Base-by-base conservation (phyloP, 768 basidiomycete genomes). In the Suillus placidus region DNA sequence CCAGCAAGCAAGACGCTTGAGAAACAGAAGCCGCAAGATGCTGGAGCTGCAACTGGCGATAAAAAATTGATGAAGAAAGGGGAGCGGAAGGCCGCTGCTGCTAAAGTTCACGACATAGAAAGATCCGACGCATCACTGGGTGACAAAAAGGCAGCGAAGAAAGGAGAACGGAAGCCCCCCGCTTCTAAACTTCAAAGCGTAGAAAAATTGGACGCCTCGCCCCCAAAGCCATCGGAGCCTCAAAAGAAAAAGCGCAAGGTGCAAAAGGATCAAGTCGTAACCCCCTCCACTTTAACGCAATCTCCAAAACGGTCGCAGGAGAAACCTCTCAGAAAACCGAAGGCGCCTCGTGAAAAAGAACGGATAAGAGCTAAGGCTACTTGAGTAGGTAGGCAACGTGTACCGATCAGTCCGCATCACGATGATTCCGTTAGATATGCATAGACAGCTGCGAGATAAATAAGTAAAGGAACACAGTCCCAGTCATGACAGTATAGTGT, bases 371-470 rank as follows among this genome's bases (percentile, higher is more conserved):
- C 26, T 6, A 60, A 42, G 40, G 58, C 38, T n/a, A 20, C 38
- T 42, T 30, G 26, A 60, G 38, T 40, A 30, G 10, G 38, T 42
- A 30, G 18, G 12, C 30, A 20, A 8, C 4, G 6, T 30, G 54
- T 35, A 6, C 12, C 6, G 55, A 57, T 57, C 35, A 30, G 26
- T 42, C 26, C 10, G 20, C 12, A 20, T 60, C 57, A 20, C 16
- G 9, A 42, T 30, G 18, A 20, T 30, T 40, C 57, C 26, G 40
- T 6, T 60, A 60, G 58, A 60, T 60, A 60, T 20, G 58, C 38
- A 60, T 42, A 40, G 26, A 60, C 37, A 58, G 12, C 38, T 42
- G 38, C 26, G 18, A 60, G 38, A 60, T 60, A 60, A 60, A 58
- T 38, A 30, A 30, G 9, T 26, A 40, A 58, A 58, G 9, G 38